phyloP scores from a whole-genome alignment of 768 basidiomycete species.

The Mycena venus region DNA sequence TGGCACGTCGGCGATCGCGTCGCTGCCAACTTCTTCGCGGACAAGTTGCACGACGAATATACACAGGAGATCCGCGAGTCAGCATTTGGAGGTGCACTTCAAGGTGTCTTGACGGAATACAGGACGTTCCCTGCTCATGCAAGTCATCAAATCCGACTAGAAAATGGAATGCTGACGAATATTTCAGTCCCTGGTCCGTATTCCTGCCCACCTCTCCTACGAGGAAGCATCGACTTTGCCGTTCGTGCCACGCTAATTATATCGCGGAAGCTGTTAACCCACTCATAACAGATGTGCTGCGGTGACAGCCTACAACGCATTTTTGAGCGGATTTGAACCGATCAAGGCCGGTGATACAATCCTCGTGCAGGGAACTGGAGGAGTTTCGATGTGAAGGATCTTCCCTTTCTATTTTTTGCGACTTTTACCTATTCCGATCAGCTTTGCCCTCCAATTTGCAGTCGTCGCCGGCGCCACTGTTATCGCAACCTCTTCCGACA shows the following conservation, averaged over 20 bases:
- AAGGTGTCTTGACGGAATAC: slow-evolving; percentile 69
- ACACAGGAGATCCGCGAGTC: slow-evolving; percentile 42
- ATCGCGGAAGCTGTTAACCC: neutral
- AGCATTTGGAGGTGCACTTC: slow-evolving; percentile 58
- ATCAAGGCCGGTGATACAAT: slow-evolving; percentile 72
- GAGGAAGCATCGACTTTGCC: slow-evolving; percentile 77
- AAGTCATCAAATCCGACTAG: slow-evolving; percentile 44
- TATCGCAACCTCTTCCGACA: slow-evolving; percentile 77
- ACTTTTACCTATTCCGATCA: slow-evolving; percentile 32
- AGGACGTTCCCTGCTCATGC: too few species aligned
- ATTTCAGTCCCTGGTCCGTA: slow-evolving; percentile 58
- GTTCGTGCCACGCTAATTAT: slow-evolving; percentile 44
- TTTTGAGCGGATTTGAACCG: slow-evolving; percentile 59
- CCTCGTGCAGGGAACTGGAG: slow-evolving; percentile 68
- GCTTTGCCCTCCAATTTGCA: slow-evolving; percentile 73
- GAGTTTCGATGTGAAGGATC: slow-evolving; percentile 62
- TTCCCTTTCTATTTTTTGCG: neutral
- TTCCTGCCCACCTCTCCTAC: slow-evolving; percentile 70
- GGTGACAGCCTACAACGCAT: slow-evolving; percentile 74
- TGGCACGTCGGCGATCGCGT: slow-evolving; percentile 71
- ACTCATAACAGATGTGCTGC: slow-evolving; percentile 61
- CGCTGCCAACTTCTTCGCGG: slow-evolving; percentile 63
- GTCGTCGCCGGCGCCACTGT: slow-evolving; percentile 73
- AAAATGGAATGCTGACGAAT: neutral
- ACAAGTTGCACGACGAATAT: slow-evolving; percentile 63